These are phyloP conservation scores for Neurospora cerealis DNA, from an alignment of 495 filamentous ascomycete genomes.

Conservation along the genomic window DNA sequence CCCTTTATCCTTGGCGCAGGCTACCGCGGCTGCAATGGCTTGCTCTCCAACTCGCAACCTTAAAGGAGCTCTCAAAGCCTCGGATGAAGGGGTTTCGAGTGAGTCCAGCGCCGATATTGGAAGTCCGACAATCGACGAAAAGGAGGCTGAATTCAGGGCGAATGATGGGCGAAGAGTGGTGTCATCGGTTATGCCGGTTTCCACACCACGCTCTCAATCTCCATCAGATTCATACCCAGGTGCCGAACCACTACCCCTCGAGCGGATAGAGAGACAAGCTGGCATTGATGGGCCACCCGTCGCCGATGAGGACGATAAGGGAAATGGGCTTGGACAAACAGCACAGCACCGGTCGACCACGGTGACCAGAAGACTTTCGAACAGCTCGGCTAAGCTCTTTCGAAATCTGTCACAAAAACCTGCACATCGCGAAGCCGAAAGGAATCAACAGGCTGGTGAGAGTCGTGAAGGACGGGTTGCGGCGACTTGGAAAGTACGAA, in stretches of 20 bases:
- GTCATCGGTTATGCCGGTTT: neutral
- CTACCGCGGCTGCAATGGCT: constrained; percentile 18
- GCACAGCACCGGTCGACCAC: neutral
- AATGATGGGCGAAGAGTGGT: neutral
- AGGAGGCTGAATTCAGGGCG: neutral
- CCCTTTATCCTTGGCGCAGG: constrained; percentile 16
- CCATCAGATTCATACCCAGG: neutral
- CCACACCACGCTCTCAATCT: neutral
- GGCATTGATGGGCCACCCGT: constrained; percentile 37
- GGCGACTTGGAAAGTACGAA: constrained; percentile 17
- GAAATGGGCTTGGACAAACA: neutral
- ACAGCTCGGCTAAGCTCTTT: constrained; percentile 30
- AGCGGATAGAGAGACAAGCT: constrained; percentile 35
- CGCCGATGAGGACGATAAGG: constrained; percentile 35
- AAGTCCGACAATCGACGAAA: neutral
- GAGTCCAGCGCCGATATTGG: neutral
- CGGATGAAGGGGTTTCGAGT: neutral
- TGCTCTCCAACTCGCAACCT: neutral
- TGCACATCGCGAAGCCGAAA: constrained; percentile 3
- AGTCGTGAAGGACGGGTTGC: constrained; percentile 37
- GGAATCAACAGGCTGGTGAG: constrained; percentile 9
- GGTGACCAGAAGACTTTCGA: constrained; percentile 37
- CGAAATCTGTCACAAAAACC: constrained; percentile 38
- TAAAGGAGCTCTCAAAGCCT: neutral
- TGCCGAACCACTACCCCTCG: constrained; percentile 21